Base-by-base conservation (phyloP, 164 flowering plant species). In the Aristolochia contorta region DNA sequence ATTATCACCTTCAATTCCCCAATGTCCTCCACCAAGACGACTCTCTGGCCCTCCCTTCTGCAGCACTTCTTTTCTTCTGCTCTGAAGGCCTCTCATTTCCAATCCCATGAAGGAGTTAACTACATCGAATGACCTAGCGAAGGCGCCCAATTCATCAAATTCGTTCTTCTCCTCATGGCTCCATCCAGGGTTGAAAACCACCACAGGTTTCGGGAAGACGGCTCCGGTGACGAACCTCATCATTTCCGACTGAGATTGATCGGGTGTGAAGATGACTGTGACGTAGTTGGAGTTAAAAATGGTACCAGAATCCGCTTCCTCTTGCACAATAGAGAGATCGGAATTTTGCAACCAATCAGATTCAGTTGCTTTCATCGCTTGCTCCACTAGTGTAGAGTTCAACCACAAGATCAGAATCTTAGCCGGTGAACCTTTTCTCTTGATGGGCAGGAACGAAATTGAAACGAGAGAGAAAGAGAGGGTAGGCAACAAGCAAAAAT, bases 41-140 rank as follows among this genome's bases (percentile, higher is more conserved):
- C 69, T 48, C 56, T 27, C 56, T 15, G 16, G 15, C 62, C 78
- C 79, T 58, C 92, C 92, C 69, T 82, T 85, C 70, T 65, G 79
- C 33, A 85, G 86, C 27, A 81, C 70, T 22, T 89, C 96, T 27
- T 71, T 86, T 71, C 82, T 78, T 74, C 69, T 85, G 59, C 87
- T 86, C 71, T 88, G 65, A 61, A 91, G 7, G 50, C 92, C 98
- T 69, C 73, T 70, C 8, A 91, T 91, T 57, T 82, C 91, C 72
- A 91, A 73, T 0, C 96, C 98, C 80, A 77, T 65, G 59, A 91
- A 86, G 12, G 98, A 84, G 78, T 86, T 89, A 3, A 89, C 76
- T 57, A 87, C 92, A 48, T 84, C 92, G 67, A 86, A 89, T 0
- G 92, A 82, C 15, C 81, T 73, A 54, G 79, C 79, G 74, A 89